phyloP scores from a whole-genome alignment of 257 asterid species.

The Plectranthus barbatus region DNA sequence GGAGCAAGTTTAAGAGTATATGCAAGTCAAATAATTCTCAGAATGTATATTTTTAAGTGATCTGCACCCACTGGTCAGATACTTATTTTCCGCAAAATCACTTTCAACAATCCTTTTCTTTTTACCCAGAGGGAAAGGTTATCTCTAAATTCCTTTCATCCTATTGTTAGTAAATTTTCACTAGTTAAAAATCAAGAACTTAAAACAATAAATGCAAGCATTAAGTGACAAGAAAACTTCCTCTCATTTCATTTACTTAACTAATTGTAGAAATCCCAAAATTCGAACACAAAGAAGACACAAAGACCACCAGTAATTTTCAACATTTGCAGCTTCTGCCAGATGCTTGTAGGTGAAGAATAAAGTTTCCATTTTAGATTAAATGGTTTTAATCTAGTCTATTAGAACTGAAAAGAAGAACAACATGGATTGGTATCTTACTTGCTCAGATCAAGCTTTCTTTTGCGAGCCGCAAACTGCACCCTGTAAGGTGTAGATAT shows the following conservation, averaged over 20 bases:
- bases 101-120: background rate
- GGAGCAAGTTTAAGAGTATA: background rate
- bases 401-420: background rate
- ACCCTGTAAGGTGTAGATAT: constrained; percentile 76
- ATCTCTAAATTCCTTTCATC: background rate
- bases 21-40: background rate
- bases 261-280: background rate
- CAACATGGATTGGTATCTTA: constrained; percentile 23
- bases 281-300: background rate
- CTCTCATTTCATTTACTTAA: background rate
- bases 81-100: background rate
- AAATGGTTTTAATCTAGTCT: background rate
- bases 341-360: background rate
- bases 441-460: constrained; percentile 92
- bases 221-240: background rate
- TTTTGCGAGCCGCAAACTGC: constrained; percentile 61
- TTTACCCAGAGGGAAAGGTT: background rate
- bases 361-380: background rate
- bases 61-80: background rate
- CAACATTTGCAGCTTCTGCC: background rate
- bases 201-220: background rate
- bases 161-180: background rate
- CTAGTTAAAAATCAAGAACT: background rate
- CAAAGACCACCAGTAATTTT: background rate
- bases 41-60: background rate